phyloP scores from a whole-genome alignment of 2,329 filamentous ascomycete genomes.

The Akanthomyces uredinophilus region DNA sequence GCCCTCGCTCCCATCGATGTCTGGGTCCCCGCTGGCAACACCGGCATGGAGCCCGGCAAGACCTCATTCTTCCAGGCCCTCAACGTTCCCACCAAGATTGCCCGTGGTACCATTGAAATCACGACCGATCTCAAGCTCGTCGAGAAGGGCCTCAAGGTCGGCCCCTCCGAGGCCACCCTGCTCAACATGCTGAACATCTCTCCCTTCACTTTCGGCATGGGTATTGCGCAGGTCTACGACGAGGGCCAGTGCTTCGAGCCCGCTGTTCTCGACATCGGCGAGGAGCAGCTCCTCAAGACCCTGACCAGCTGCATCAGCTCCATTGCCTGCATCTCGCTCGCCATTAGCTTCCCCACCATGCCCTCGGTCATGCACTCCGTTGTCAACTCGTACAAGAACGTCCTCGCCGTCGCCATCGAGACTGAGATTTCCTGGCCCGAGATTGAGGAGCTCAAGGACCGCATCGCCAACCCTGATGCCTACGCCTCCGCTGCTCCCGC shows the following conservation, averaged over 20 bases:
- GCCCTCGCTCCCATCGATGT: constrained; percentile 91
- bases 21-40: constrained; percentile 96
- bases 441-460: constrained; percentile 98
- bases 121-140: constrained; percentile 96
- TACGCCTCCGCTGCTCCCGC: constrained; percentile 80
- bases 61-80: constrained; percentile 99
- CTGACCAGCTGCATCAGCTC: constrained; percentile 78
- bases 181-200: constrained; percentile 99
- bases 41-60: constrained; percentile 99
- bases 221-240: constrained; percentile 94
- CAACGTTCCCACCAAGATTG: constrained; percentile 99
- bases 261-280: constrained; percentile 84
- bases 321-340: constrained; percentile 87
- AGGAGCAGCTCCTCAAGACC: constrained; percentile 84
- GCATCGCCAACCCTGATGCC: constrained; percentile 96
- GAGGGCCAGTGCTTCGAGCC: constrained; percentile 87
- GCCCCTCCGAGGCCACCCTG: constrained; percentile 95
- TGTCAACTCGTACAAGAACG: constrained; percentile 98
- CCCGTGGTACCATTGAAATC: constrained; percentile 99
- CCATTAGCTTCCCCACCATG: constrained; percentile 89
- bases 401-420: constrained; percentile 80
- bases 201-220: constrained; percentile 99
- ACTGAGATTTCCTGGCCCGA: constrained; percentile 92
- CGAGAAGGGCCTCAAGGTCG: constrained; percentile 88
- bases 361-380: constrained; percentile 95